phyloP scores from a whole-genome alignment of 306 rosid genomes.

The Leucaena leucocephala region DNA sequence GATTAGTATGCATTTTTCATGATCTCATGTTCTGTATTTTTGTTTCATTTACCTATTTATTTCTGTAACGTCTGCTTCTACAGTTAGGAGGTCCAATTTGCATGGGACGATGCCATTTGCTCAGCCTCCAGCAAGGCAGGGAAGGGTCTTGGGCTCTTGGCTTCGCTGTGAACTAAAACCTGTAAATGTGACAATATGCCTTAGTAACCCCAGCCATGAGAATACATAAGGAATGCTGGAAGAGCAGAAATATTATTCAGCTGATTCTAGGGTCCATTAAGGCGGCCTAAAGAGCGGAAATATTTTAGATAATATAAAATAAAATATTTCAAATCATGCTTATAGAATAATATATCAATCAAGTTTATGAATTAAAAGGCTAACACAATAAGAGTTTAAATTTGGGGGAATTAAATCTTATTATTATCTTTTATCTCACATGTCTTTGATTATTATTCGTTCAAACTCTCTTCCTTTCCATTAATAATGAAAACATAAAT shows the following conservation, averaged over 20 bases:
- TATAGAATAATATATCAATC: too few relatives aligned
- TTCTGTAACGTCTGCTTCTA: conserved; percentile 19
- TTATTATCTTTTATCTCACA: too few relatives aligned
- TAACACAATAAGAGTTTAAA: too few relatives aligned
- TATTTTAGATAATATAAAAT: too few relatives aligned
- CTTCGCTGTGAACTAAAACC: conserved; percentile 27
- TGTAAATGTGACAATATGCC: conserved; percentile 33
- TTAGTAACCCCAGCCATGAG: conserved; percentile 34
- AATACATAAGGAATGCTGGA: conserved; percentile 34
- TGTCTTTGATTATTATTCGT: not conserved
- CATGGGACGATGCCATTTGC: conserved; percentile 33
- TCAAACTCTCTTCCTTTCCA: not conserved
- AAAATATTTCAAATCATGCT: too few relatives aligned
- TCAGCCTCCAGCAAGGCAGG: conserved; percentile 35
- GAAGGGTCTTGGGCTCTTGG: conserved; percentile 16
- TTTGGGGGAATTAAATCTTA: too few relatives aligned
- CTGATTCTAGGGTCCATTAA: conserved; percentile 23
- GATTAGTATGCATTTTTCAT: conserved; percentile 40
- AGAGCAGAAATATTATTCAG: conserved; percentile 30
- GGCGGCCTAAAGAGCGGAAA: too few relatives aligned
- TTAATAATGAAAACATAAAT: not conserved
- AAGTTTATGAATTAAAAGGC: too few relatives aligned
- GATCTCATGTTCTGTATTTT: conserved; percentile 3
- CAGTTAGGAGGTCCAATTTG: conserved; percentile 38
- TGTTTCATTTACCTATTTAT: conserved; percentile 16